phyloP scores from a whole-genome alignment of 2,329 filamentous ascomycete species.

The Alternaria dauci region DNA sequence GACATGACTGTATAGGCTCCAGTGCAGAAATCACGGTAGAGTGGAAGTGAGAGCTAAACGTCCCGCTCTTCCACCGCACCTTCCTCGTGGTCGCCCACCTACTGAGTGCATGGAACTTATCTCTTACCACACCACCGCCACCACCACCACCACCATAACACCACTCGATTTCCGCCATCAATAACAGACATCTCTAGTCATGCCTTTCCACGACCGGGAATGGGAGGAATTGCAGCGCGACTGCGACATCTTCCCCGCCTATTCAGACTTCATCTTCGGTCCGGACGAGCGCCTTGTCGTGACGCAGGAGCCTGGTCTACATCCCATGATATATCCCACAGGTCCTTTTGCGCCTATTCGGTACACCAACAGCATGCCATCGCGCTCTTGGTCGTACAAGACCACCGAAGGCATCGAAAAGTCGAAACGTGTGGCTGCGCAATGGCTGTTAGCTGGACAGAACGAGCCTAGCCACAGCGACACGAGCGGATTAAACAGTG shows the following conservation, averaged over 20 bases:
- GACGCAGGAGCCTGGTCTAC: constrained; percentile 25
- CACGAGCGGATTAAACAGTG: not conserved
- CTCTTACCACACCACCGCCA: not conserved
- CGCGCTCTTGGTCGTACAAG: constrained; percentile 7
- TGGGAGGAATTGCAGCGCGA: constrained; percentile 33
- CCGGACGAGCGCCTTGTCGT: constrained; percentile 21
- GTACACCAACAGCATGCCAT: constrained; percentile 18
- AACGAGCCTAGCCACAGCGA: not conserved
- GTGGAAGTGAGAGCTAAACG: not conserved
- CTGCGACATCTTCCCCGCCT: constrained; percentile 31
- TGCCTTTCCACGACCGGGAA: constrained; percentile 27
- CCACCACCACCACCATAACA: not conserved
- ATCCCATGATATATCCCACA: constrained; percentile 21
- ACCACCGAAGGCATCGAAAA: not conserved
- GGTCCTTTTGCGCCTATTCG: not conserved
- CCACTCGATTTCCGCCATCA: not conserved
- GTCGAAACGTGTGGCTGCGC: not conserved
- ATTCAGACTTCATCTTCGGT: constrained; percentile 32
- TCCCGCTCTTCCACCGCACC: constrained; percentile 5
- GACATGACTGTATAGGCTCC: not conserved
- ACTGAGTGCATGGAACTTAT: not conserved
- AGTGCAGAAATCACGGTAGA: not conserved
- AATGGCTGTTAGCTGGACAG: not conserved
- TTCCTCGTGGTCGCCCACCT: not conserved
- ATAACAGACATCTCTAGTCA: constrained; percentile 3